Percentiles rank a stretch among this genome's conserved stretches.
Evolutionary conservation across 345 rosid genomes (phyloP).

Genomic region (Melaleuca quinquenervia): DNA sequence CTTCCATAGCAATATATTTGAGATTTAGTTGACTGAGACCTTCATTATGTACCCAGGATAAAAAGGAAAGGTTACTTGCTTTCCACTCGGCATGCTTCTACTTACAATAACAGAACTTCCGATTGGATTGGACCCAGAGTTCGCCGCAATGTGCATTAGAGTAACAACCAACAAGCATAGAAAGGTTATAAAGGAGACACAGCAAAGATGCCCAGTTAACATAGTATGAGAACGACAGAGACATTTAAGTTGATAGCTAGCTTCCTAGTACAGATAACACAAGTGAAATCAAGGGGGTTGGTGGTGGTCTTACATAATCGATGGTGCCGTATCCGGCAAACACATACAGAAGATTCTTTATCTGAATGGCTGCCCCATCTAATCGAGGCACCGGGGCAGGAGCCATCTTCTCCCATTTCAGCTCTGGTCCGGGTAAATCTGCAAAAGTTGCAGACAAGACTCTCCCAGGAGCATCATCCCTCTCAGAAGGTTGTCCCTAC

Average conservation of each 20-base stretch:
- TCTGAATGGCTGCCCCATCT: slow-evolving; percentile 91
- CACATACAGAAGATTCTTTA: slow-evolving; percentile 58
- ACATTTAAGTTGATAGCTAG: neutral
- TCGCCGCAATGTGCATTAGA: neutral
- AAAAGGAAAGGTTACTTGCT: neutral
- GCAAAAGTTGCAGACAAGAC: slow-evolving; percentile 82
- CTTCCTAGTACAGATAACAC: neutral
- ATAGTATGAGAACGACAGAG: rapidly evolving
- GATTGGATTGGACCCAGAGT: neutral
- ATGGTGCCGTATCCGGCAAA: slow-evolving; percentile 95
- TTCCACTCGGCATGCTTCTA: neutral
- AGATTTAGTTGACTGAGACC: neutral
- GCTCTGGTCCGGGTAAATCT: slow-evolving; percentile 70
- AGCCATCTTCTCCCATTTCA: slow-evolving; percentile 85
- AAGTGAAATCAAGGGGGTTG: neutral
- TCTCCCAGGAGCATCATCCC: slow-evolving; percentile 35
- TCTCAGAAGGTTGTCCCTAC: slow-evolving; percentile 19
- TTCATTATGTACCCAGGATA: neutral
- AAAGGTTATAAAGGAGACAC: neutral
- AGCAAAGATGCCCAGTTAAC: neutral
- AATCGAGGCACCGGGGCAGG: slow-evolving; percentile 89
- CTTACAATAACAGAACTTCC: neutral
- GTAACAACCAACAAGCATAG: neutral
- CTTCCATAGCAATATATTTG: neutral
- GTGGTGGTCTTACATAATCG: slow-evolving; percentile 42